Percentiles rank a stretch among this genome's conserved stretches.
These are phyloP conservation scores for Colletotrichum noveboracense DNA, from an alignment of 2,329 filamentous ascomycete species.

Conservation along the genomic window DNA sequence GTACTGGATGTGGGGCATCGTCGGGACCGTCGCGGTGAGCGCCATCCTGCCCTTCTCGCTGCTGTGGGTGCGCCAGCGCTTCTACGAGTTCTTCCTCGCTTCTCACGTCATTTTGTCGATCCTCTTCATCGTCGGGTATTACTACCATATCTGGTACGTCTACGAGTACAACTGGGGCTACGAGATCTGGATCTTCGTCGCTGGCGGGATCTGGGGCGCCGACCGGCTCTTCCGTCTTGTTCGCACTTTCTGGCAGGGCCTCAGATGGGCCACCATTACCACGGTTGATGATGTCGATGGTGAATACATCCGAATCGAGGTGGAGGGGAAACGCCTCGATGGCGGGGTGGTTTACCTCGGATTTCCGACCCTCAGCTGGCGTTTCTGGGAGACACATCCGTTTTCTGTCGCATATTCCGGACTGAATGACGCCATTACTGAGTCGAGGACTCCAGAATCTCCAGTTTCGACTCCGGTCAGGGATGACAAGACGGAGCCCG, in stretches of 20 bases:
- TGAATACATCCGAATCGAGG: slow-evolving; percentile 5
- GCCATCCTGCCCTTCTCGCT: slow-evolving; percentile 21
- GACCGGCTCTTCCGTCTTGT: slow-evolving; percentile 18
- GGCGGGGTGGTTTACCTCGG: slow-evolving; percentile 20
- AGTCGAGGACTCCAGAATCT: background rate
- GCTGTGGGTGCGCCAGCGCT: slow-evolving; percentile 23
- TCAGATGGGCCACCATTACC: slow-evolving; percentile 12
- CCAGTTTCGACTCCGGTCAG: background rate
- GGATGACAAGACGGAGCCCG: background rate
- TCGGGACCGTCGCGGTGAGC: slow-evolving; percentile 12
- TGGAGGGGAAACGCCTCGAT: slow-evolving; percentile 4
- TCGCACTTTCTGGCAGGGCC: slow-evolving; percentile 10
- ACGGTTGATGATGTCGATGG: background rate
- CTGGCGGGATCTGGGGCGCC: slow-evolving; percentile 19
- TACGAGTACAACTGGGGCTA: slow-evolving; percentile 25
- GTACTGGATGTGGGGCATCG: slow-evolving; percentile 28
- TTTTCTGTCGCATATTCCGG: slow-evolving; percentile 4
- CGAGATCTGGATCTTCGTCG: slow-evolving; percentile 26
- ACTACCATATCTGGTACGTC: slow-evolving; percentile 28
- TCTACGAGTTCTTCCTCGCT: slow-evolving; percentile 29
- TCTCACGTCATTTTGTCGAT: slow-evolving; percentile 23
- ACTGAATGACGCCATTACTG: background rate
- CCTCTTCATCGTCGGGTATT: slow-evolving; percentile 25
- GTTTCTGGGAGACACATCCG: slow-evolving; percentile 15
- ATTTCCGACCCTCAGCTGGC: slow-evolving; percentile 16